phyloP scores from a whole-genome alignment of 2,329 filamentous ascomycete species.

The Neoarthrinium moseri region DNA sequence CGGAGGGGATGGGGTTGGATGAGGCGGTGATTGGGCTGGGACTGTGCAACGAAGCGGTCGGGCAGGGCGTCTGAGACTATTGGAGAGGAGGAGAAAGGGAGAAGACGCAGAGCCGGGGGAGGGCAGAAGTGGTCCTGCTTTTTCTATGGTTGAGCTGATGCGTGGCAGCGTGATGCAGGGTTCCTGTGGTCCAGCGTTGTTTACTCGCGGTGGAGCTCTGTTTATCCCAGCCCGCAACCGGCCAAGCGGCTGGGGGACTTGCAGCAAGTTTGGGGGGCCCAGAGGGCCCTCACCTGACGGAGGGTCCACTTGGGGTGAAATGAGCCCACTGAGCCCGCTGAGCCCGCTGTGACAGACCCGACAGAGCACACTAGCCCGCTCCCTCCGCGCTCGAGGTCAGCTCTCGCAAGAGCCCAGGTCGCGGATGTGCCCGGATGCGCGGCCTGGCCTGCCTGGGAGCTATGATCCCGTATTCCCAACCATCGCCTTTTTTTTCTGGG shows the following conservation, averaged over 20 bases:
- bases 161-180: constrained; percentile 13
- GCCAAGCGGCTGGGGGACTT: not conserved
- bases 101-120: not conserved
- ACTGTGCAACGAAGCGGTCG: constrained; percentile 8
- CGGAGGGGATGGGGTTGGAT: constrained; percentile 30
- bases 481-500: too few relatives aligned
- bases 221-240: constrained; percentile 10
- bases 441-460: too few relatives aligned
- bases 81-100: constrained; percentile 8
- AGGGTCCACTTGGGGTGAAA: not conserved
- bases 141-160: constrained; percentile 10
- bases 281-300: not conserved
- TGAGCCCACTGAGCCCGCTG: not conserved
- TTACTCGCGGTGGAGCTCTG: constrained; percentile 13
- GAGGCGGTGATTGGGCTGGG: constrained; percentile 9
- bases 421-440: constrained; percentile 1
- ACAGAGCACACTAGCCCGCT: too few relatives aligned
- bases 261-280: too few relatives aligned
- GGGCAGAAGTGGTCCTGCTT: constrained; percentile 3
- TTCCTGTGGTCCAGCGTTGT: constrained; percentile 13
- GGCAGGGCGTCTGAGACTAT: constrained; percentile 5
- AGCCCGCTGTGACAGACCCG: too few relatives aligned
- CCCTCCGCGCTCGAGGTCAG: too few relatives aligned
- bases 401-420: too few relatives aligned
- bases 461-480: too few relatives aligned